Evolutionary conservation across 768 basidiomycete genomes (phyloP), one percentile per base, ranked within the genome.

Genomic region (Russula lepida): DNA sequence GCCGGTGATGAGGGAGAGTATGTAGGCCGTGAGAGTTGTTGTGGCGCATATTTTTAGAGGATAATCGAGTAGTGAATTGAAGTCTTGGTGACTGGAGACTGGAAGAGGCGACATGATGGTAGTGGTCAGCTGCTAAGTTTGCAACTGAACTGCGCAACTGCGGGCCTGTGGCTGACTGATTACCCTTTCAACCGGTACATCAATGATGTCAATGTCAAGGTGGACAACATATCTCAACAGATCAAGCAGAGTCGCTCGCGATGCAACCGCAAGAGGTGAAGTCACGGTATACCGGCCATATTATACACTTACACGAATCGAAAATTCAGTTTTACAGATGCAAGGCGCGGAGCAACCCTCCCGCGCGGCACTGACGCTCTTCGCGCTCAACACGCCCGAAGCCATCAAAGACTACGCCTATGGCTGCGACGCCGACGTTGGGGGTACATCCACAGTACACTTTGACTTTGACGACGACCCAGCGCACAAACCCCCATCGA

Each of bases 401-500:
- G 83, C 88, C 63, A 68, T 91, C 51, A 64, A 77, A 4, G 76
- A 81, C n/a, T 85, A 85, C 63, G 89, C 86, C 0, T 82, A 81
- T 0, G 95, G 95, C 3, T 91, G 87, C 65, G 95, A 98, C 72
- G 78, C 78, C 0, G 95, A 98, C 73, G 86, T 95, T 47, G 94
- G 95, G 6, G 90, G 93, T 27, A 80, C 80, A 27, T 89, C 90
- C 4, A 84, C 87, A 0, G 86, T 84, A n/a, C 71, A 88, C 64
- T 76, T 95, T n/a, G 84, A 83, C 51, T 73, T 93, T 39, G 85
- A 88, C 68, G 74, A 78, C 59, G 74, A 78, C 3, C 77, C 78
- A 0, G 75, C 78, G 51, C 72, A 74, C 46, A 68, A 70, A 47
- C 71, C 72, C 23, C 77, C 82, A n/a, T n/a, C 33, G 82, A 4